Conservation (phyloP, 257 asterid genomes). For the Jacaranda mimosifolia region DNA sequence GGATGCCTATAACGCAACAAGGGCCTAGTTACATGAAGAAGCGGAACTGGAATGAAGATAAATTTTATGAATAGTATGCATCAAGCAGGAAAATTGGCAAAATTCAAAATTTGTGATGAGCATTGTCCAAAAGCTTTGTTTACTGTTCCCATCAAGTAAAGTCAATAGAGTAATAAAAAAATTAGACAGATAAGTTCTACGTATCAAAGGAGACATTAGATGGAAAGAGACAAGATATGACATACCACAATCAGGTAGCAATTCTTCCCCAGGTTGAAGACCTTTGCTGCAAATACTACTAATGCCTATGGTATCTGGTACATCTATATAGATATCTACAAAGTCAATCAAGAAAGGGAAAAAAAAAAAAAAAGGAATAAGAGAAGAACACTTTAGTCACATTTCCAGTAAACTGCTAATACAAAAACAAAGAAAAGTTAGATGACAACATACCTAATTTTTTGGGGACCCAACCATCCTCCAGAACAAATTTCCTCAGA, state of each 20-base stretch:
- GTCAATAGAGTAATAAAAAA: neutral
- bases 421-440: slow-evolving; percentile 16
- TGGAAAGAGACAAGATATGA: neutral
- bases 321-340: slow-evolving; percentile 89
- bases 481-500: slow-evolving; percentile 91
- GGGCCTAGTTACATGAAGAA: neutral
- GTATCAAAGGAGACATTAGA: neutral
- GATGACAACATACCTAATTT: slow-evolving; percentile 67
- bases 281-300: slow-evolving; percentile 91
- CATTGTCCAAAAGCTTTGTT: too few relatives aligned
- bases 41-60: neutral
- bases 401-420: slow-evolving; percentile 19
- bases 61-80: neutral
- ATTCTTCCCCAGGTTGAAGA: slow-evolving; percentile 90
- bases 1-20: slow-evolving; percentile 1
- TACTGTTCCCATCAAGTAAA: slow-evolving; percentile 10
- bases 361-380: slow-evolving; percentile 24
- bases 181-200: neutral
- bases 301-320: slow-evolving; percentile 88
- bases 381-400: slow-evolving; percentile 20
- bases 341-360: slow-evolving; percentile 25
- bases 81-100: neutral
- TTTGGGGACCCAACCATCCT: slow-evolving; percentile 96
- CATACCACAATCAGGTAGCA: slow-evolving; percentile 79
- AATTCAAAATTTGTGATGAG: neutral